Evolutionary conservation across 2,329 filamentous ascomycete species (phyloP).

Genomic region (Dichotomopilus funicola): DNA sequence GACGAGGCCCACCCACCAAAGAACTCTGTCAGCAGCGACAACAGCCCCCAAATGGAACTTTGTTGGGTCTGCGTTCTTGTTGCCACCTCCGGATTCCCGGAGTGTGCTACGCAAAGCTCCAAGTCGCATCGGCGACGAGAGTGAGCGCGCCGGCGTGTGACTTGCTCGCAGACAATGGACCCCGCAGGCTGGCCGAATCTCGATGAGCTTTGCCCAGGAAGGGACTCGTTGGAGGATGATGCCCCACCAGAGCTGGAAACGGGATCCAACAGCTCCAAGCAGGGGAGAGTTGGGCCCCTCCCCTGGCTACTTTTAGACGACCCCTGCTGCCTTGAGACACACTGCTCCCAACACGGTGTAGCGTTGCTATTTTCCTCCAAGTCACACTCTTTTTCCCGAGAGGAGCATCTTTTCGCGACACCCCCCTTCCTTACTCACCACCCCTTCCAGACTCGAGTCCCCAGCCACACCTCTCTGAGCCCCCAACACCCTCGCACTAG

Average conservation of each 20-base stretch:
- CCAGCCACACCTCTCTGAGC: constrained; percentile 12
- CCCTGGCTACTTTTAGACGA: constrained; percentile 22
- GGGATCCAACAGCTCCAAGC: constrained; percentile 17
- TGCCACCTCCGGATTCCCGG: too few relatives aligned
- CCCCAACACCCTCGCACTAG: constrained; percentile 15
- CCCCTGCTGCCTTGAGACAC: constrained; percentile 18
- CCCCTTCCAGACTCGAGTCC: not conserved
- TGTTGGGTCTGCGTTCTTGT: too few relatives aligned
- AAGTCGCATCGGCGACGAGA: too few relatives aligned
- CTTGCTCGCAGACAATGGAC: constrained; percentile 15
- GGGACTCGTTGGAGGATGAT: not conserved
- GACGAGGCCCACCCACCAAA: too few relatives aligned
- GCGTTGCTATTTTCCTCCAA: constrained; percentile 22
- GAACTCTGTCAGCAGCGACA: too few relatives aligned
- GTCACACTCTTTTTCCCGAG: constrained; percentile 17
- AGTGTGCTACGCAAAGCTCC: too few relatives aligned
- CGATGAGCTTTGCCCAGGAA: constrained; percentile 2
- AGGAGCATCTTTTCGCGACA: constrained; percentile 6
- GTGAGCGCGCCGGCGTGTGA: constrained; percentile 14
- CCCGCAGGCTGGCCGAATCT: constrained; percentile 12
- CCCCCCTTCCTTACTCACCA: constrained; percentile 9
- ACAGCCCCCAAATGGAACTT: too few relatives aligned
- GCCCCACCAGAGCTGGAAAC: constrained; percentile 17
- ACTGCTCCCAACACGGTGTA: constrained; percentile 17
- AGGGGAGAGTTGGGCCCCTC: not conserved